These are phyloP conservation scores for Trypanosoma vivax DNA, from an alignment of 208 protist genomes.

Conservation along the genomic window DNA sequence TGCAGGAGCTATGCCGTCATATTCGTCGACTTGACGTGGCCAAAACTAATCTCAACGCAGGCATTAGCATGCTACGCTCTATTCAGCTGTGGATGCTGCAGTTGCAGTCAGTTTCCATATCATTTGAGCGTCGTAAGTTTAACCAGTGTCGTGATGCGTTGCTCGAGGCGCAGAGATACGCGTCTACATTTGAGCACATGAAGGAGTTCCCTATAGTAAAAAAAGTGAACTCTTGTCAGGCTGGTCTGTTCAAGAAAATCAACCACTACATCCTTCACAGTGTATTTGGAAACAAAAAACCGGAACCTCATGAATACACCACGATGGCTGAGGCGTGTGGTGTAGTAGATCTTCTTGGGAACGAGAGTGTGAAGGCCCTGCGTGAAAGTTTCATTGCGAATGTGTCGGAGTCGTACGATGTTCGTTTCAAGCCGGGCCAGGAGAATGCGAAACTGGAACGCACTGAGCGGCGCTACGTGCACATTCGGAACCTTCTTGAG, in stretches of 20 bases:
- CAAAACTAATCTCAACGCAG: conserved; percentile 90
- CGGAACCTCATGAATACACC: conserved; percentile 65
- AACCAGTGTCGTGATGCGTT: conserved; percentile 78
- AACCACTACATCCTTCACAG: conserved; percentile 82
- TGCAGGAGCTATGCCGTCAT: conserved; percentile 91
- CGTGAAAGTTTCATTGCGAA: conserved; percentile 85
- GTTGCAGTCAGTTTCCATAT: conserved; percentile 73
- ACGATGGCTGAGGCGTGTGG: conserved; percentile 80
- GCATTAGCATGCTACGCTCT: conserved; percentile 89
- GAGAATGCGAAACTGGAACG: conserved; percentile 84
- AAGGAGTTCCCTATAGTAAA: conserved; percentile 85
- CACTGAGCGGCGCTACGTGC: conserved; percentile 90
- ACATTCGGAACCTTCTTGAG: conserved; percentile 75
- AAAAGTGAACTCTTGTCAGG: conserved; percentile 81
- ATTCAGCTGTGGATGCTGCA: conserved; percentile 90
- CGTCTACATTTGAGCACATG: conserved; percentile 67
- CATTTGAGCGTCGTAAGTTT: conserved; percentile 77
- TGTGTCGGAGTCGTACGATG: conserved; percentile 74
- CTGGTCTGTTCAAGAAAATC: conserved; percentile 62
- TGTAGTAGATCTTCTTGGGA: conserved; percentile 83
- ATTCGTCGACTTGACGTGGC: conserved; percentile 93
- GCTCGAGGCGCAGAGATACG: conserved; percentile 78
- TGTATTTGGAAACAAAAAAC: conserved; percentile 66
- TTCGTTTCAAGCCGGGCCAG: conserved; percentile 79
- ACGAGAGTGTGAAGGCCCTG: conserved; percentile 64